Evolutionary conservation across 306 rosid species (phyloP).

Genomic region (Malus fusca): DNA sequence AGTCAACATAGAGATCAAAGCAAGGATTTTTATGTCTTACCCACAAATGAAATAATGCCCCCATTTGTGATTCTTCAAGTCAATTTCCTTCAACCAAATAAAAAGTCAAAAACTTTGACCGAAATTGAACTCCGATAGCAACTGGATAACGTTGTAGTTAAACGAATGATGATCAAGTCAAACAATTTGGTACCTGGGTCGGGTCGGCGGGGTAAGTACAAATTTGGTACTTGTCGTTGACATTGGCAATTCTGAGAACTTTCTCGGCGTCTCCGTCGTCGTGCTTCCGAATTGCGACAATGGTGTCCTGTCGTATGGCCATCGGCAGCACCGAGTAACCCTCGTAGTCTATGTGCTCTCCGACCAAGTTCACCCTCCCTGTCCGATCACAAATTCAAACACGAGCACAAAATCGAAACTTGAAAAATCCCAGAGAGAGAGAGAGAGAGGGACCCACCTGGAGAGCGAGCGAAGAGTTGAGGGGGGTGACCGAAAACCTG

Average conservation of each 20-base stretch:
- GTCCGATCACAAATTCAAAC: neutral
- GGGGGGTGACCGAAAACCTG: slow-evolving; percentile 54
- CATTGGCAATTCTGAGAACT: slow-evolving; percentile 66
- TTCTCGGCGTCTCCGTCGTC: slow-evolving; percentile 26
- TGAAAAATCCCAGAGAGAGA: neutral
- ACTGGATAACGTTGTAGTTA: neutral
- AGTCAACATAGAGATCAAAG: neutral
- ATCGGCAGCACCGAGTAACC: slow-evolving; percentile 98
- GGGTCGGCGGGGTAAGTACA: slow-evolving; percentile 91
- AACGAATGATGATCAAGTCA: neutral
- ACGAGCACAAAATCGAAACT: neutral
- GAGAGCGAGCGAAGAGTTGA: slow-evolving; percentile 80
- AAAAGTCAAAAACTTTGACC: neutral
- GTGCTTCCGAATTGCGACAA: slow-evolving; percentile 62
- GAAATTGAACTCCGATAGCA: neutral
- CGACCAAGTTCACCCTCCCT: slow-evolving; percentile 99
- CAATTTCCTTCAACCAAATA: slow-evolving; percentile 48
- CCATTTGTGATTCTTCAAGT: slow-evolving; percentile 92
- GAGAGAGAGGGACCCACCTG: slow-evolving; percentile 39
- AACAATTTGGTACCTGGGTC: slow-evolving; percentile 41
- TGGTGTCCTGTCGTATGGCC: slow-evolving; percentile 95
- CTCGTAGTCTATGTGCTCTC: slow-evolving; percentile 93
- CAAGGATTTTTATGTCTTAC: slow-evolving; percentile 37
- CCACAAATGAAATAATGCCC: slow-evolving; percentile 96
- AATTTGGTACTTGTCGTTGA: slow-evolving; percentile 54